Evolutionary conservation across 2,329 filamentous ascomycete genomes (phyloP), one percentile per base, ranked within the genome.

Genomic region (Talaromyces rugulosus): DNA sequence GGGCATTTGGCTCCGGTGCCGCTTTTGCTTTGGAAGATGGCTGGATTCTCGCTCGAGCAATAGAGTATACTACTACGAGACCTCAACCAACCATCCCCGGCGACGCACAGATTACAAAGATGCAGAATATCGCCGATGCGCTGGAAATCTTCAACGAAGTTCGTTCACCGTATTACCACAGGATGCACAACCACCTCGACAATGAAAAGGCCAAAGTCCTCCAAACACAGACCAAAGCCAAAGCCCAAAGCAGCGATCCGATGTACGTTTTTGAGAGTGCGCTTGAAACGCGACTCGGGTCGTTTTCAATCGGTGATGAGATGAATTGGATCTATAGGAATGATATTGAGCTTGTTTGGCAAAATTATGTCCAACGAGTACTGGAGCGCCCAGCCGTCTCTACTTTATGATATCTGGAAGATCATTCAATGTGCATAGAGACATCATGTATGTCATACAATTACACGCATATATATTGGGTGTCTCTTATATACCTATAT

Each of bases 21-120:
- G 78, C 75, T 0, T 80, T 80, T 62, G 78, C 79, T 0, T 71
- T 81, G 66, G 75, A 81, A 64, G 79, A 81, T 67, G 77, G 75
- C 8, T 81, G 76, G 77, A 74, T 80, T 28, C 70, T 80, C 1
- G 77, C 77, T 11, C 71, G 72, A 60, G 71, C 77, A 3, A 68
- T 75, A 40, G 69, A 71, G 6, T 56, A 70, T 44, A 66, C 69
- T 9, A 50, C 60, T 62, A 23, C 59, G 16, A 47, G 66, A 56
- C 64, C 73, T 9, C 42, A 3, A 30, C 28, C 33, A 3, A 30
- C 44, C 4, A 30, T 5, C 11, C 40, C 40, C 18, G 44, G 23
- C 5, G 44, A 47, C 4, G 8, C 7, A 7, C 28, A 53, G 14
- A n/a, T 9, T 12, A 16, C n/a, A 8, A 53, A 53, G 9, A 8